Evolutionary conservation across 352 stramenopile species (phyloP), one percentile per base, ranked within the genome.

Genomic region (Pythium sp.): DNA sequence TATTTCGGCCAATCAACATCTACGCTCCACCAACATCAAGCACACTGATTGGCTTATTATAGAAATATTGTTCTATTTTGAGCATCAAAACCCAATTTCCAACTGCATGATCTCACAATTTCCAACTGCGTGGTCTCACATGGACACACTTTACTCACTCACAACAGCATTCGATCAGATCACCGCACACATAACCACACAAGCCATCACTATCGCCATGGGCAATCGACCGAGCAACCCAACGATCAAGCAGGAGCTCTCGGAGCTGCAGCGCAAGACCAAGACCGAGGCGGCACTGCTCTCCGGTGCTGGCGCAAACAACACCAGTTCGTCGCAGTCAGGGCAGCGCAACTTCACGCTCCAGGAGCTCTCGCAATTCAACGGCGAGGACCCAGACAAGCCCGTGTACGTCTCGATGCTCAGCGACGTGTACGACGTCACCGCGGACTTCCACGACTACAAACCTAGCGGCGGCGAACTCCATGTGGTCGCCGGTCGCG

Each of bases 371-470:
- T 61, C 72, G 9, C 64, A 79, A 30, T 98, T 97, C 72, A 84
- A 98, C 70, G 94, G 93, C 18, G 81, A 72, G 11, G 65, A 86
- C 72, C 69, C n/a, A 11, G 6, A 82, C 32, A 92, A 92, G 24
- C 85, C 88, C 12, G 90, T 98, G 15, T 98, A 98, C 77, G 79
- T 99, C 5, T 92, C 92, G 7, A 63, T 98, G 5, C 78, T 85
- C 65, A 94, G 94, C 28, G 93, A 93, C 18, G 90, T 99, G 2
- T 99, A 98, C 81, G 94, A 99, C 78, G 94, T 98, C 28, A 95
- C 79, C 28, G 77, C 80, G 22, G 92, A 87, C 65, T 67, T 80
- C 28, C 81, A 97, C 54, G 86, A 96, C 69, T 99, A 98, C 72
- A 95, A 94, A 36, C 83, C 88, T 8, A 84, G 78, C n/a, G 94